phyloP scores from a whole-genome alignment of 331 rosid genomes.

The Quercus phellos region DNA sequence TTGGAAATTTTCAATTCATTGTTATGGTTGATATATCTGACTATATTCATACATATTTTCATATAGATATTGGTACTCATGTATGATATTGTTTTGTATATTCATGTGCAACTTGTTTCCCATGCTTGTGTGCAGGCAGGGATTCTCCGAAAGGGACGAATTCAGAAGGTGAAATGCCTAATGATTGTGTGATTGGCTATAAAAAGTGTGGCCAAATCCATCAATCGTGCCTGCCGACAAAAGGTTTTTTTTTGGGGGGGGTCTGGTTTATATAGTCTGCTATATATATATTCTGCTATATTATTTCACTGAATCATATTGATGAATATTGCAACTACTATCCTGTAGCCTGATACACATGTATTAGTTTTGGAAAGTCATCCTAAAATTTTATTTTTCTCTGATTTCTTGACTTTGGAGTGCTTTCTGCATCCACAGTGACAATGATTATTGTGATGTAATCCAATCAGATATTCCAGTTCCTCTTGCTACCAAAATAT shows the following conservation, averaged over 20 bases:
- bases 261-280: not conserved
- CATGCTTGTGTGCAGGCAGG: conserved; percentile 35
- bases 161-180: conserved; percentile 26
- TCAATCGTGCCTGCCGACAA: conserved; percentile 25
- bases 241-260: conserved; percentile 20
- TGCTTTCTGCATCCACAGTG: conserved; percentile 15
- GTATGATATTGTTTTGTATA: not conserved
- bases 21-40: not conserved
- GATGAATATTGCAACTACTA: not conserved
- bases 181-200: conserved; percentile 9
- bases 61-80: not conserved
- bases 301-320: not conserved
- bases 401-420: conserved; percentile 10
- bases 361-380: conserved; percentile 20
- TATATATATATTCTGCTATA: not conserved
- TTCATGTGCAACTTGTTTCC: not conserved
- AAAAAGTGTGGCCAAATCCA: conserved; percentile 28
- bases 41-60: not conserved
- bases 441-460: conserved; percentile 16
- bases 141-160: conserved; percentile 28
- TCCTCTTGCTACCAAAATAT: conserved; percentile 91
- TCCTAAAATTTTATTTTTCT: conserved; percentile 1
- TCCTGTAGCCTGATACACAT: not conserved
- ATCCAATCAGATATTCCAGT: conserved; percentile 58
- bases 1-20: not conserved